A percentile compares a stretch with the other conserved stretches of the same genome.
Conservation (phyloP, 2,329 filamentous ascomycete species). For the Ascocoryne sarcoides region DNA sequence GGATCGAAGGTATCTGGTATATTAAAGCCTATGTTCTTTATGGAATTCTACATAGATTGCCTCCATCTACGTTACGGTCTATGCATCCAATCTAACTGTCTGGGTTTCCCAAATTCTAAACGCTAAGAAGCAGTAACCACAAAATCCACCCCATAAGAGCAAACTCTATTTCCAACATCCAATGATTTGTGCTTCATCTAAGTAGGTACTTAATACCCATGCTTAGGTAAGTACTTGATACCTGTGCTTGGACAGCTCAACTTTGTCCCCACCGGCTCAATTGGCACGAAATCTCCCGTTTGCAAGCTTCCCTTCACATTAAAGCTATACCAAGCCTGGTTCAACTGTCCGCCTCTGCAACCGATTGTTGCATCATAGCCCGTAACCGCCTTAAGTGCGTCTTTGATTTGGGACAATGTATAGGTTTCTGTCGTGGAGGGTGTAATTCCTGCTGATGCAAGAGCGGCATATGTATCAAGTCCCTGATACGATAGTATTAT, state of each 20-base stretch:
- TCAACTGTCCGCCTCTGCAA: constrained; percentile 35
- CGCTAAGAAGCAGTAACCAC: no score
- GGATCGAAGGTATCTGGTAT: no score
- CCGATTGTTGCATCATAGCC: constrained; percentile 38
- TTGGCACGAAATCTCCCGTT: constrained; percentile 39
- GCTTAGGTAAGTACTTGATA: constrained; percentile 46
- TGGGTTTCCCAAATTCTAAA: no score
- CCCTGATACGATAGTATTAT: no score
- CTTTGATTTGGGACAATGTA: constrained; percentile 33
- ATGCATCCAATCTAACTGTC: no score
- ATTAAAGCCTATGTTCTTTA: no score
- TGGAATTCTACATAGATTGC: no score
- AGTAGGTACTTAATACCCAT: constrained; percentile 1
- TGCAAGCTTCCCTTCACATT: constrained; percentile 44
- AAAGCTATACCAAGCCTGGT: constrained; percentile 46
- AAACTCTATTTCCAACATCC: no score
- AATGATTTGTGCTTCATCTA: background rate
- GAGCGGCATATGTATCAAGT: constrained; percentile 28
- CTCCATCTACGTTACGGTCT: no score
- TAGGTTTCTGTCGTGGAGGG: constrained; percentile 36
- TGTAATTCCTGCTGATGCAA: constrained; percentile 42
- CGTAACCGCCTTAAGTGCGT: constrained; percentile 35
- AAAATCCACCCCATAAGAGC: no score
- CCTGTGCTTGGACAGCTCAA: constrained; percentile 46
- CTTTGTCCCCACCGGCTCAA: constrained; percentile 16